Evolutionary conservation across 768 basidiomycete species (phyloP), one percentile per base, ranked within the genome.

Genomic region (Amanita jacksonii): DNA sequence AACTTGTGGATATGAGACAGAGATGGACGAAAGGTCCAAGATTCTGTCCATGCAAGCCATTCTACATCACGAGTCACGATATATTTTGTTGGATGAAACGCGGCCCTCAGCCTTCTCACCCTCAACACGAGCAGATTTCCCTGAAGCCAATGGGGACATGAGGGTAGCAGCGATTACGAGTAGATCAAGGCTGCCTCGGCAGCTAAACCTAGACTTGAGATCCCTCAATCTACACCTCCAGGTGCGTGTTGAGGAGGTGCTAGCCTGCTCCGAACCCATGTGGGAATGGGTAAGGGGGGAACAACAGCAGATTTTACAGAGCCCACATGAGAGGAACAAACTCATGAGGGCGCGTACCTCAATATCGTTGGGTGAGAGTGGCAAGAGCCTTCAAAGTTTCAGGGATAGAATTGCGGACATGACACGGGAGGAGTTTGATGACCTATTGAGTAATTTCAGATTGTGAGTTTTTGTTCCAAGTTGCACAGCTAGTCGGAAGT

Each of bases 231-330:
- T 84, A 47, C 81, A 82, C 58, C 65, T 87, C n/a, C 63, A 71
- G 13, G 46, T 77, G 50, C 69, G 80, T 10, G 72, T 73, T 7
- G 68, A 72, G 46, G 84, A 83, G 55, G 68, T 85, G n/a, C 51
- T 85, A 10, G 81, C 70, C 6, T 85, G 82, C 52, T 68, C 77
- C 0, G 85, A 86, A 59, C 67, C 76, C 23, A 86, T 86, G 82
- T 87, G 85, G 85, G 81, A 82, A 43, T 85, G 77, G 74, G 71
- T 85, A 3, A 54, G 63, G 16, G 70, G 70, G 19, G 71, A 70
- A 48, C 77, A 78, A 61, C 55, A 50, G 9, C 47, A 49, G 28
- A 50, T 44, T 31, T 22, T 24, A 24, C 24, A 38, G 24, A 38
- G 49, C 38, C 8, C 41, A 24, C 1, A 27, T 36, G 47, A 48